Evolutionary conservation across 2,329 filamentous ascomycete species (phyloP).

Genomic region (Periconia macrospinosa): DNA sequence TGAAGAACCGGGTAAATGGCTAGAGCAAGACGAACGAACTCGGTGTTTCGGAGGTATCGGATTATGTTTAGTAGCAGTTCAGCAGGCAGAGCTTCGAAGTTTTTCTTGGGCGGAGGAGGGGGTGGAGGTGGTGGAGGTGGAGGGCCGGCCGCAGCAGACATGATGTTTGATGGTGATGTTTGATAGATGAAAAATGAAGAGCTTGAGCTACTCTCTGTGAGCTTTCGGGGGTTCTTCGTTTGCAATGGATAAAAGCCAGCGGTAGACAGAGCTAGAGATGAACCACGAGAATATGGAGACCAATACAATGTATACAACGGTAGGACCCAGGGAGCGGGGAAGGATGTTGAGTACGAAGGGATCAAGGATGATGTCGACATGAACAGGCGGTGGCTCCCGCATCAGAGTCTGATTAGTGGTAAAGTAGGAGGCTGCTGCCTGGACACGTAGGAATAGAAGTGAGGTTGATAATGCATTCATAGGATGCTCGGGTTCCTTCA

Average conservation of each 20-base stretch:
- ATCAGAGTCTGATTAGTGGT: slow-evolving; percentile 75
- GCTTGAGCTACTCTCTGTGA: slow-evolving; percentile 29
- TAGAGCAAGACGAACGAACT: slow-evolving; percentile 51
- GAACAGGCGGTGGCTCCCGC: slow-evolving; percentile 70
- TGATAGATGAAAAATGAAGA: not conserved
- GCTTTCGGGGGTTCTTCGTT: slow-evolving; percentile 24
- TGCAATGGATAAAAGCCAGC: slow-evolving; percentile 29
- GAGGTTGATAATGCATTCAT: slow-evolving; percentile 42
- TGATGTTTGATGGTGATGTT: not conserved
- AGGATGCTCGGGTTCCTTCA: slow-evolving; percentile 4
- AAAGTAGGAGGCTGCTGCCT: slow-evolving; percentile 82
- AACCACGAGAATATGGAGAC: slow-evolving; percentile 60
- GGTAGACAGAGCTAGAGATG: slow-evolving; percentile 49
- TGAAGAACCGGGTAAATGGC: slow-evolving; percentile 50
- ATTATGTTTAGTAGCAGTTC: slow-evolving; percentile 53
- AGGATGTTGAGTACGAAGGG: slow-evolving; percentile 80
- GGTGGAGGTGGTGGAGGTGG: slow-evolving; percentile 13
- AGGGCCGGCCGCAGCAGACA: not conserved
- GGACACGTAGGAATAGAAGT: slow-evolving; percentile 71
- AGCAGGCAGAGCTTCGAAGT: slow-evolving; percentile 46
- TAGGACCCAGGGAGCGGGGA: slow-evolving; percentile 75
- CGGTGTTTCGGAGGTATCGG: slow-evolving; percentile 41
- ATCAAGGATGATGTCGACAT: slow-evolving; percentile 82
- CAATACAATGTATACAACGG: slow-evolving; percentile 66
- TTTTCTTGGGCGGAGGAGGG: slow-evolving; percentile 10